Evolutionary conservation across 164 flowering plant species (phyloP).

Genomic region (Vitis labrusca): DNA sequence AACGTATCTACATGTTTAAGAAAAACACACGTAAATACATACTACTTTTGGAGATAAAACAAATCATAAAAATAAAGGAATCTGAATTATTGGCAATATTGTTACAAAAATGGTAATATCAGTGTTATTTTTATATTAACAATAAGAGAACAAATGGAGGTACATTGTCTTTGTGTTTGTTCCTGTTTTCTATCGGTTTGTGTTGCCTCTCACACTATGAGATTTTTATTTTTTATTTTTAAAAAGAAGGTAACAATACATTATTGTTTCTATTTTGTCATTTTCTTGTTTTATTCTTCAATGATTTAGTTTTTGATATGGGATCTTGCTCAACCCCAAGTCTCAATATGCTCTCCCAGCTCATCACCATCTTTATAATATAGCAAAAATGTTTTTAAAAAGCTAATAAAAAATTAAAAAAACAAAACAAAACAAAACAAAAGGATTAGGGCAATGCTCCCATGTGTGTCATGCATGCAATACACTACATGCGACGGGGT

Average conservation of each 20-base stretch:
- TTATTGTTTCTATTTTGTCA: constrained; percentile 41
- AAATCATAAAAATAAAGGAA: too few species aligned
- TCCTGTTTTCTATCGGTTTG: constrained; percentile 30
- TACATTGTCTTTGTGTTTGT: constrained; percentile 21
- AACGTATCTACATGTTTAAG: too few species aligned
- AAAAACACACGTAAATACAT: too few species aligned
- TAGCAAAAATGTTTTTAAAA: neutral
- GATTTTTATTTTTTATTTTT: neutral
- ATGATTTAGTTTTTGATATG: constrained; percentile 28
- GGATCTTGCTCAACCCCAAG: constrained; percentile 26
- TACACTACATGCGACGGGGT: too few species aligned
- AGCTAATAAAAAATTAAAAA: neutral
- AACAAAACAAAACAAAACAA: too few species aligned
- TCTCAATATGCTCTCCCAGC: constrained; percentile 33
- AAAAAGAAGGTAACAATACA: constrained; percentile 3
- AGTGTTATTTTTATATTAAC: neutral
- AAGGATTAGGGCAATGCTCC: too few species aligned
- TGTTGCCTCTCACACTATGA: constrained; percentile 11
- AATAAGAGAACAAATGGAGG: constrained; percentile 4
- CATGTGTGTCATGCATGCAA: too few species aligned
- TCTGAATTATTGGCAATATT: too few species aligned
- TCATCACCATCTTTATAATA: constrained; percentile 20
- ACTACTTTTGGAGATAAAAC: too few species aligned
- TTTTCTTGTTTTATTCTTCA: constrained; percentile 50
- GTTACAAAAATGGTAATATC: neutral